Evolutionary conservation across 306 rosid species (phyloP).

Genomic region (Lathyrus oleraceus): DNA sequence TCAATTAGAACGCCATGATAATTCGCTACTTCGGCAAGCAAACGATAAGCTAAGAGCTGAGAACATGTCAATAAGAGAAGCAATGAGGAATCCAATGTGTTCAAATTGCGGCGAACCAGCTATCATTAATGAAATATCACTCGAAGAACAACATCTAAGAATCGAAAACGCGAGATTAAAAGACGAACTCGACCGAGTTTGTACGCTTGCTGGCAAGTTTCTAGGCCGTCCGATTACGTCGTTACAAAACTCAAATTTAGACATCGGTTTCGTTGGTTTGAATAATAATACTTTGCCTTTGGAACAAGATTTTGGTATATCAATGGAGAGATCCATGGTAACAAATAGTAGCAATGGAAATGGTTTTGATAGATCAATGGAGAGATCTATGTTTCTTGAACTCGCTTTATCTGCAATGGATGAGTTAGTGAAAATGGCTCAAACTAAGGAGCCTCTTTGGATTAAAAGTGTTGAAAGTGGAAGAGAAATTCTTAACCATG

Average conservation of each 20-base stretch:
- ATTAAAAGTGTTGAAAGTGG: slow-evolving; percentile 66
- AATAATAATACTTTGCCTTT: slow-evolving; percentile 44
- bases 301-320: slow-evolving; percentile 56
- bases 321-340: neutral
- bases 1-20: slow-evolving; percentile 93
- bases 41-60: slow-evolving; percentile 90
- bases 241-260: slow-evolving; percentile 72
- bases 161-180: slow-evolving; percentile 81
- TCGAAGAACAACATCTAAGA: slow-evolving; percentile 87
- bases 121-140: slow-evolving; percentile 73
- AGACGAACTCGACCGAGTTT: slow-evolving; percentile 85
- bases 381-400: slow-evolving; percentile 80
- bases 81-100: slow-evolving; percentile 87
- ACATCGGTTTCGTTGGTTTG: slow-evolving; percentile 69
- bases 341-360: slow-evolving; percentile 41
- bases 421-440: slow-evolving; percentile 83
- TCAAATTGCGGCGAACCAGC: slow-evolving; percentile 88
- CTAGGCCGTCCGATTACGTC: slow-evolving; percentile 76
- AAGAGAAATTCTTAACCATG: slow-evolving; percentile 70
- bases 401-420: slow-evolving; percentile 96
- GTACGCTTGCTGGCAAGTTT: slow-evolving; percentile 79
- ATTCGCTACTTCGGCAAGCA: slow-evolving; percentile 77
- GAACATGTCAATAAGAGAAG: slow-evolving; percentile 87
- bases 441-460: slow-evolving; percentile 85
- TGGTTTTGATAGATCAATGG: slow-evolving; percentile 63